phyloP scores from a whole-genome alignment of 768 basidiomycete species.

The Sarcodon aspratus region DNA sequence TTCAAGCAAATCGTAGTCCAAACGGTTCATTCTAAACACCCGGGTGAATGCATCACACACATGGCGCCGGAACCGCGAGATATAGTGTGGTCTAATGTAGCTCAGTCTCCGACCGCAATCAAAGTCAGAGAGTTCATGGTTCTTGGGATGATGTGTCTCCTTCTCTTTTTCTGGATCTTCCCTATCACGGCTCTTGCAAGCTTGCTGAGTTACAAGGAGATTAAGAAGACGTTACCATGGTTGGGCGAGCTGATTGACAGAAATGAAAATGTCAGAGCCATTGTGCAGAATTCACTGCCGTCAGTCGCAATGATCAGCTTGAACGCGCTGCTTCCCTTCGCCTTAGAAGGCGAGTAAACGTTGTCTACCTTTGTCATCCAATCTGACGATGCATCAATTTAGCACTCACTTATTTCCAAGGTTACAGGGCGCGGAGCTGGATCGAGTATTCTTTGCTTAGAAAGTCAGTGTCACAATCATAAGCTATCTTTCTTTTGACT shows the following conservation, averaged over 20 bases:
- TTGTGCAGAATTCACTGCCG: slow-evolving; percentile 93
- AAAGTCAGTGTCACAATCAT: slow-evolving; percentile 45
- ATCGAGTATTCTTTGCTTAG: slow-evolving; percentile 87
- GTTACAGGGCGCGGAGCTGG: slow-evolving; percentile 82
- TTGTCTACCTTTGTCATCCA: neutral
- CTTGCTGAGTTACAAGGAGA: slow-evolving; percentile 86
- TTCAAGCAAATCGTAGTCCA: slow-evolving; percentile 81
- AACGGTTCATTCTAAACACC: slow-evolving; percentile 62
- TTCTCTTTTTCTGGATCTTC: slow-evolving; percentile 88
- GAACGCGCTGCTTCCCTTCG: slow-evolving; percentile 81
- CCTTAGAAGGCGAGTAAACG: slow-evolving; percentile 61
- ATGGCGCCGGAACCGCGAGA: slow-evolving; percentile 92
- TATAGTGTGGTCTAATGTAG: slow-evolving; percentile 89
- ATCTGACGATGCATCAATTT: slow-evolving; percentile 1
- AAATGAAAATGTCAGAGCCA: slow-evolving; percentile 67
- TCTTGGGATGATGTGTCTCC: slow-evolving; percentile 49
- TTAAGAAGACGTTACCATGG: slow-evolving; percentile 85
- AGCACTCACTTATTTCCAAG: slow-evolving; percentile 83
- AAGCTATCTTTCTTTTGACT: neutral
- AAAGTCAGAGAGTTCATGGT: slow-evolving; percentile 66
- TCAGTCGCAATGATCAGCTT: slow-evolving; percentile 83
- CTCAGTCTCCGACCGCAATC: slow-evolving; percentile 44
- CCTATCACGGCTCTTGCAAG: slow-evolving; percentile 83
- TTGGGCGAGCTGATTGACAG: slow-evolving; percentile 75
- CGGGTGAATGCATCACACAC: slow-evolving; percentile 53